Evolutionary conservation across 2,329 filamentous ascomycete genomes (phyloP).

Genomic region (Fusarium annulatum): DNA sequence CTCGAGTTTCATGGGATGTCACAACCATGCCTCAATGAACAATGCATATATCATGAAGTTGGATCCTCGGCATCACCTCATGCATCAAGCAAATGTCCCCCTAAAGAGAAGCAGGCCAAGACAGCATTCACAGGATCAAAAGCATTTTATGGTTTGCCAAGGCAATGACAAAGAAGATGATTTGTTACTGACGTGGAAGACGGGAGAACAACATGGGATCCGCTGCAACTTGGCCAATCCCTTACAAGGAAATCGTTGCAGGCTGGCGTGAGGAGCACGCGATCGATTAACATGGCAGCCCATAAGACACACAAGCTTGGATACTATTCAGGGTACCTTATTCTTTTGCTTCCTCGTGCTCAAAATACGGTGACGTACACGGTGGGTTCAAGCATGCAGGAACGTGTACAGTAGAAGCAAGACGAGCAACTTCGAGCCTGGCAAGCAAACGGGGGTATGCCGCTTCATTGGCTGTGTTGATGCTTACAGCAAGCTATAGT

Average conservation of each 20-base stretch:
- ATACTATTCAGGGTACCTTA: background rate
- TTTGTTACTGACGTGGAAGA: constrained; percentile 27
- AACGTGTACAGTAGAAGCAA: constrained; percentile 29
- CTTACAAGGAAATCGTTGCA: background rate
- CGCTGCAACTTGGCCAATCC: constrained; percentile 19
- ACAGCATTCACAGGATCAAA: background rate
- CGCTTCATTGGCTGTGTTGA: constrained; percentile 10
- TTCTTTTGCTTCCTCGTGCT: constrained; percentile 2
- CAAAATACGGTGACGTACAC: constrained; percentile 41
- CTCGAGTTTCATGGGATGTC: background rate
- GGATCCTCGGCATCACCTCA: background rate
- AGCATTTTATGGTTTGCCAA: constrained; percentile 16
- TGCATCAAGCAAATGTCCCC: background rate
- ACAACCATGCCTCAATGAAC: background rate
- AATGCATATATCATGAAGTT: constrained; percentile 12
- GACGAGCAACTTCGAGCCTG: constrained; percentile 29
- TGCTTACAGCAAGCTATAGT: constrained; percentile 3
- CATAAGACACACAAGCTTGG: background rate
- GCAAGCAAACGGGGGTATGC: constrained; percentile 11
- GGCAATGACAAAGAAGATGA: constrained; percentile 15
- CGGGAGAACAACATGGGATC: constrained; percentile 22
- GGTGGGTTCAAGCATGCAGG: constrained; percentile 41
- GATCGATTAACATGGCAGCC: constrained; percentile 21
- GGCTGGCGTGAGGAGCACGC: constrained; percentile 29
- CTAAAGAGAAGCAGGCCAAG: background rate